phyloP scores from a whole-genome alignment of 345 rosid species.

The Cardamine resedifolia region DNA sequence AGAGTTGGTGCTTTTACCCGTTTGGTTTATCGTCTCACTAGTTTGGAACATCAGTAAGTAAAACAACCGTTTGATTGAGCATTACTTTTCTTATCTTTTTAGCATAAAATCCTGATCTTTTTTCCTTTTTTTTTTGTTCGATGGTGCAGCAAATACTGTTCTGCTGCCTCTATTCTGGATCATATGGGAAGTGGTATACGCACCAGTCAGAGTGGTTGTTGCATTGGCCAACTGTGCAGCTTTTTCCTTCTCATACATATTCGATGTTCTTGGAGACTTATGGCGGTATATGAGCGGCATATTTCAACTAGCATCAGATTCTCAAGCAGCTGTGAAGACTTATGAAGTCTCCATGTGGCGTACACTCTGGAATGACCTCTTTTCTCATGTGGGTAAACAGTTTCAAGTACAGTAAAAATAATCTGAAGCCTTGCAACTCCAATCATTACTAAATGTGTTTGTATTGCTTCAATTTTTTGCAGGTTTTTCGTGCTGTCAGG shows the following conservation, averaged over 20 bases:
- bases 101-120: background rate
- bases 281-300: slow-evolving; percentile 60
- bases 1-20: slow-evolving; percentile 57
- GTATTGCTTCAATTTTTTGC: slow-evolving; percentile 30
- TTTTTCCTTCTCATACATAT: slow-evolving; percentile 45
- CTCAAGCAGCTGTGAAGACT: slow-evolving; percentile 56
- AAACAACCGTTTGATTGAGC: background rate
- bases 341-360: slow-evolving; percentile 86
- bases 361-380: slow-evolving; percentile 92
- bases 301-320: slow-evolving; percentile 58
- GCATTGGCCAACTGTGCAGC: slow-evolving; percentile 52
- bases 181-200: slow-evolving; percentile 63
- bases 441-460: slow-evolving; percentile 7
- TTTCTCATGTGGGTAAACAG: slow-evolving; percentile 69
- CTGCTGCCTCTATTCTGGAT: slow-evolving; percentile 65
- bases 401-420: background rate
- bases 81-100: background rate
- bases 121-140: background rate
- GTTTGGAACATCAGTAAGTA: slow-evolving; percentile 67
- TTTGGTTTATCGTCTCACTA: slow-evolving; percentile 52
- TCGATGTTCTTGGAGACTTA: slow-evolving; percentile 47
- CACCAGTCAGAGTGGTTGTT: slow-evolving; percentile 63
- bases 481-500: slow-evolving; percentile 90
- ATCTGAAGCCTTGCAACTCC: background rate
- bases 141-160: slow-evolving; percentile 55